phyloP scores from a whole-genome alignment of 2,329 filamentous ascomycete species.

The Lachnellula hyalina region DNA sequence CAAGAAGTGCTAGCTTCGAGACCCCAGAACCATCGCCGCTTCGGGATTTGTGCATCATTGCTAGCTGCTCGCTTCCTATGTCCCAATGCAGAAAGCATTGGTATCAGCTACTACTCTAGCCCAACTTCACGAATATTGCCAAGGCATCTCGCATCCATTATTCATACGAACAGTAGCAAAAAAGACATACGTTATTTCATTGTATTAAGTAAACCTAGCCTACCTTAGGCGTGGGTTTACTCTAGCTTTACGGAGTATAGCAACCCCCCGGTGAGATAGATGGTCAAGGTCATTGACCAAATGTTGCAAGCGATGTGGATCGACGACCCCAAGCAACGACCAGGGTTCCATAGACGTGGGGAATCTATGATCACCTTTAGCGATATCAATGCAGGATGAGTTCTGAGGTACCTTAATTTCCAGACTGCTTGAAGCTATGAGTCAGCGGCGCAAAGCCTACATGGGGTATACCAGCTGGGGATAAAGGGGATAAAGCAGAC shows the following conservation, averaged over 20 bases:
- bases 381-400: constrained; percentile 7
- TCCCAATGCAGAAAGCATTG: constrained; percentile 6
- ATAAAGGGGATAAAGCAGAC: neutral
- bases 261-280: neutral
- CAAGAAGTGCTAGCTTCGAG: too few species aligned
- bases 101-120: neutral
- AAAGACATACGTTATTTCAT: too few species aligned
- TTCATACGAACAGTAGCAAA: neutral
- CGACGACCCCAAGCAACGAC: constrained; percentile 10
- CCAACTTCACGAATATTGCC: neutral
- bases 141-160: neutral
- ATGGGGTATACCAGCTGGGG: neutral
- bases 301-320: constrained; percentile 6
- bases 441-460: constrained; percentile 14
- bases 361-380: constrained; percentile 7
- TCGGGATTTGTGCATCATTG: constrained; percentile 1
- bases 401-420: constrained; percentile 17
- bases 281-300: neutral
- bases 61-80: constrained; percentile 4
- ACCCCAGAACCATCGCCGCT: neutral
- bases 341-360: constrained; percentile 1
- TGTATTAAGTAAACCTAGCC: too few species aligned
- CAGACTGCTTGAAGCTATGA: constrained; percentile 6
- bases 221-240: too few species aligned
- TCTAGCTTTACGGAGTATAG: neutral